phyloP scores from a whole-genome alignment of 371 early-diverging fungal genomes.

The Lichtheimia ramosa region DNA sequence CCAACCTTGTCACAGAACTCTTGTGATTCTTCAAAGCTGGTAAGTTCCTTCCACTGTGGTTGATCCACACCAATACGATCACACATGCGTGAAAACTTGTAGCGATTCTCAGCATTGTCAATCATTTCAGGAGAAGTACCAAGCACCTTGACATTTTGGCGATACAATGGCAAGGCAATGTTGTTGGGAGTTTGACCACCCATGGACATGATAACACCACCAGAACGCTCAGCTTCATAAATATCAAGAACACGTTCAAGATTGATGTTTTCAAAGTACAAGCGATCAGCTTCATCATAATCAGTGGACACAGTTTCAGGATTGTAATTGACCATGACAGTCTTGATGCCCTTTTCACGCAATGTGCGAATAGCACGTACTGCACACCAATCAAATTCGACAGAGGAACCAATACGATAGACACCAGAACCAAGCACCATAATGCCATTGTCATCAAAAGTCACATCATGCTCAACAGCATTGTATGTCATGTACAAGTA shows the following conservation, averaged over 20 bases:
- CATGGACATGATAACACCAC: constrained; percentile 88
- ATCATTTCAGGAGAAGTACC: constrained; percentile 94
- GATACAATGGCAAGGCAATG: constrained; percentile 86
- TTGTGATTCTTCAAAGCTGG: constrained; percentile 80
- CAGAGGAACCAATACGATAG: constrained; percentile 94
- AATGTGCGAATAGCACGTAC: constrained; percentile 91
- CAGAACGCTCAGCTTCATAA: constrained; percentile 82
- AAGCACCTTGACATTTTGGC: constrained; percentile 84
- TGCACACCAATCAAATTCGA: constrained; percentile 98
- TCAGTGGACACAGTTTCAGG: constrained; percentile 97
- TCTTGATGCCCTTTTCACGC: constrained; percentile 78
- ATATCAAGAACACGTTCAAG: constrained; percentile 93
- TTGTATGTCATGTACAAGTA: constrained; percentile 97
- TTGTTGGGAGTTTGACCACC: constrained; percentile 98
- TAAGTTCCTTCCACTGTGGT: constrained; percentile 93
- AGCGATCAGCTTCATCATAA: constrained; percentile 93
- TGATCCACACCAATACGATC: constrained; percentile 95
- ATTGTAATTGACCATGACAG: constrained; percentile 97
- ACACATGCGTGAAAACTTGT: constrained; percentile 93
- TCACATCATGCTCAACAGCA: constrained; percentile 85
- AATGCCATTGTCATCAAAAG: constrained; percentile 84
- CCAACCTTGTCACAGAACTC: constrained; percentile 84
- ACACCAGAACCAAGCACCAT: constrained; percentile 97
- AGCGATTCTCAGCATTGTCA: constrained; percentile 92
- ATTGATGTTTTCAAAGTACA: constrained; percentile 93